Evolutionary conservation across 345 rosid genomes (phyloP).

Genomic region (Bruguiera sexangula): DNA sequence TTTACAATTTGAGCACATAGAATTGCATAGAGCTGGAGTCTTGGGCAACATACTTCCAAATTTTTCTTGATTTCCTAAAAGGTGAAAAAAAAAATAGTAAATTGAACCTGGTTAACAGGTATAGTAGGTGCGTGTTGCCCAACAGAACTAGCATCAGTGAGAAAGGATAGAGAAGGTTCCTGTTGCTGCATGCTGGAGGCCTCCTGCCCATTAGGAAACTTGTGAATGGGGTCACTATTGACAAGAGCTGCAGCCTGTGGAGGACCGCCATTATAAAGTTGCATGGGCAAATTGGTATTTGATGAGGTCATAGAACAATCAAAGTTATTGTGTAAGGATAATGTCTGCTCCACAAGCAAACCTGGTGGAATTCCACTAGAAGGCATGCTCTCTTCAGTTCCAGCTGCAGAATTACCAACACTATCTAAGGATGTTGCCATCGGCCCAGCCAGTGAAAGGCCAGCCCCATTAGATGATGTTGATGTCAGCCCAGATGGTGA

Average conservation of each 20-base stretch:
- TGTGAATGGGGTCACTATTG: slow-evolving; percentile 2
- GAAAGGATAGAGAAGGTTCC: slow-evolving; percentile 23
- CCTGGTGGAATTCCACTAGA: not conserved
- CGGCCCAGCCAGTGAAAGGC: slow-evolving; percentile 1
- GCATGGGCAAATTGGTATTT: slow-evolving; percentile 23
- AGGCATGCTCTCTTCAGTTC: slow-evolving; percentile 19
- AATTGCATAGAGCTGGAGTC: not conserved
- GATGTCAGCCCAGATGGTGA: not conserved
- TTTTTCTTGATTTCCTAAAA: not conserved
- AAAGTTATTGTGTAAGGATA: slow-evolving; percentile 9
- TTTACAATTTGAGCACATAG: not conserved
- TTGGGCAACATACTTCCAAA: not conserved
- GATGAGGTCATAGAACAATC: slow-evolving; percentile 11
- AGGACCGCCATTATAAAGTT: slow-evolving; percentile 23
- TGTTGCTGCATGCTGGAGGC: slow-evolving; percentile 14
- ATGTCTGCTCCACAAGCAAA: not conserved
- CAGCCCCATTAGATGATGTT: not conserved
- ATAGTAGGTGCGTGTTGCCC: slow-evolving; percentile 21
- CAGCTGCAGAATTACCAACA: slow-evolving; percentile 17
- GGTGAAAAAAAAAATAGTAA: slow-evolving; percentile 1
- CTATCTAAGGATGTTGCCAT: slow-evolving; percentile 8
- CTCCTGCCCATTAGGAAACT: slow-evolving; percentile 19
- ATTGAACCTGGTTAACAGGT: slow-evolving; percentile 41
- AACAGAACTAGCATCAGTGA: slow-evolving; percentile 15
- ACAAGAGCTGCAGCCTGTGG: slow-evolving; percentile 13